phyloP scores from a whole-genome alignment of 208 protist genomes.

The Leishmania mexicana region DNA sequence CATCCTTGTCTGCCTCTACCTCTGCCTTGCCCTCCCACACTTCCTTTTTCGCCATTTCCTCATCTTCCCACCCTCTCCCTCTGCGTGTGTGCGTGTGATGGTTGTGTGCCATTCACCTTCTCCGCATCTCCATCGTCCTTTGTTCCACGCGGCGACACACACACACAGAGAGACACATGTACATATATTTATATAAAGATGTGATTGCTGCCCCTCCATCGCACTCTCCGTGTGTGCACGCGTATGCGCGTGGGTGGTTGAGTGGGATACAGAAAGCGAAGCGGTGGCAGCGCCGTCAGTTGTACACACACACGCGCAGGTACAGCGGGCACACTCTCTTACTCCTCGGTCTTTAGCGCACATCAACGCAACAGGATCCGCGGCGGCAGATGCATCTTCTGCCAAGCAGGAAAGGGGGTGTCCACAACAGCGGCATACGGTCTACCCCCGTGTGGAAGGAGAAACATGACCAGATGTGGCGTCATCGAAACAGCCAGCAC shows the following conservation, averaged over 20 bases:
- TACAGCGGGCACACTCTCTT: neutral
- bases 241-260: no score
- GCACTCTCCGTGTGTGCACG: no score
- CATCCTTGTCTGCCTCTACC: neutral
- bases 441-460: no score
- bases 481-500: no score
- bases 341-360: neutral
- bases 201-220: no score
- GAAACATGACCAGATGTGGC: no score
- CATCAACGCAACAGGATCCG: no score
- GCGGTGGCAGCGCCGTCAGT: no score
- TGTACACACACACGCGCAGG: neutral
- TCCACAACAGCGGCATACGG: no score
- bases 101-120: neutral
- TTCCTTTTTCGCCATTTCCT: neutral
- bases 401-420: no score
- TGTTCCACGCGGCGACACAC: neutral
- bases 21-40: neutral
- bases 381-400: no score
- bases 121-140: neutral
- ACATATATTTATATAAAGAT: neutral
- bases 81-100: neutral
- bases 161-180: slow-evolving; percentile 10
- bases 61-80: neutral
- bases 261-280: no score